These are phyloP conservation scores for Nicotiana sylvestris DNA, from an alignment of 257 asterid species.

Conservation along the genomic window DNA sequence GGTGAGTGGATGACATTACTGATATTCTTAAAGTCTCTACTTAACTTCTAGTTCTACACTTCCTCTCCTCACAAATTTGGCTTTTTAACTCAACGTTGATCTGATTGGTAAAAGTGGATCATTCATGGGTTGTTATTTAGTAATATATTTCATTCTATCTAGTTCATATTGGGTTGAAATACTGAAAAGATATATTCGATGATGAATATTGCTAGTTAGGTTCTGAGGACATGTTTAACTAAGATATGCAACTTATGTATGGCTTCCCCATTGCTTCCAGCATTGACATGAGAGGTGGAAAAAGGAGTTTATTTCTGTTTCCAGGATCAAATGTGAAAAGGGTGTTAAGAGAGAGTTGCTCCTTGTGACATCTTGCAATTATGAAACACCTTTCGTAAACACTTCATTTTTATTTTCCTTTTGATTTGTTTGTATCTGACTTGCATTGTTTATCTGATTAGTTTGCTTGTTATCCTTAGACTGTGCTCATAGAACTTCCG, in stretches of 20 bases:
- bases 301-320: neutral
- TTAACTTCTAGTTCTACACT: neutral
- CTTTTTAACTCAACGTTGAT: neutral
- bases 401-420: neutral
- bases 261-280: conserved; percentile 6
- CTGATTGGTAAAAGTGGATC: neutral
- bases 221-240: neutral
- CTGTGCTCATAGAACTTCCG: conserved; percentile 13
- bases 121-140: neutral
- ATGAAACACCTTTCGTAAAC: neutral
- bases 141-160: neutral
- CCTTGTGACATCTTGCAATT: neutral
- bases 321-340: neutral
- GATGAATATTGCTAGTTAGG: neutral
- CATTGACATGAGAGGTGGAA: neutral
- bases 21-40: neutral
- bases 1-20: conserved; percentile 35
- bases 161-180: neutral
- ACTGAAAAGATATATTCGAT: neutral
- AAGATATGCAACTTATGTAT: neutral
- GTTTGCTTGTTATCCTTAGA: neutral
- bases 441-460: neutral
- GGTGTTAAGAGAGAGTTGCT: neutral
- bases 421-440: conserved; percentile 8
- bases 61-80: neutral